Base-by-base conservation (phyloP, 2,329 filamentous ascomycete genomes). In the Rhinocladiella mackenziei region DNA sequence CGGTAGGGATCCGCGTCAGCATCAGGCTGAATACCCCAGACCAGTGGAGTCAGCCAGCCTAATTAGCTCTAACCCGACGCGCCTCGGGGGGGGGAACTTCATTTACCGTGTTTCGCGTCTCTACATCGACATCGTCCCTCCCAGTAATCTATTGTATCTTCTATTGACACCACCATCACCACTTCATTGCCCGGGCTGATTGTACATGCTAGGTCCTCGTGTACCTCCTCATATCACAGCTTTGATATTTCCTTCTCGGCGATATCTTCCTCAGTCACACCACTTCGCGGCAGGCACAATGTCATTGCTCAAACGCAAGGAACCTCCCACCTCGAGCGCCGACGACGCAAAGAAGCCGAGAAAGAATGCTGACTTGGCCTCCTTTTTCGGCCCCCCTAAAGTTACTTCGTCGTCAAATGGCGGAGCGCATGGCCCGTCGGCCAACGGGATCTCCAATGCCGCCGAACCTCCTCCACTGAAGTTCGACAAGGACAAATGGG, bases 401-500 rank as follows among this genome's bases (percentile, higher is more conserved):
- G 57, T 69, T 11, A 48, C 45, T 6, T 17, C 48, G n/a, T 60
- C 61, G 15, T 60, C 57, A 41, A 61, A 40, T 60, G 66, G 47
- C 53, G 57, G 14, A 34, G 43, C 28, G 42, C 17, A 17, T 9
- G 15, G 49, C 14, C 55, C 60, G 9, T 52, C 57, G 14, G 28
- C 19, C 45, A 60, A 55, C 46, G 58, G 50, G 55, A 59, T 33
- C 45, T 52, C 52, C 30, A 48, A 49, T 14, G 31, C 51, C 19
- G 19, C 50, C 30, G 47, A 56, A 11, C 43, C 57, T 2, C 41
- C 58, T 2, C 43, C 60, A 2, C 52, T 63, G 45, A 85, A 78
- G 54, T 97, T 96, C 63, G 77, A 96, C 72, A 96, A 95, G 72
- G 79, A 80, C 33, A 87, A 85, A 66, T 98, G 92, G 92, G 74